Percentiles rank a stretch among this genome's conserved stretches.
phyloP scores from a whole-genome alignment of 306 rosid species.

The Lagenaria siceraria region DNA sequence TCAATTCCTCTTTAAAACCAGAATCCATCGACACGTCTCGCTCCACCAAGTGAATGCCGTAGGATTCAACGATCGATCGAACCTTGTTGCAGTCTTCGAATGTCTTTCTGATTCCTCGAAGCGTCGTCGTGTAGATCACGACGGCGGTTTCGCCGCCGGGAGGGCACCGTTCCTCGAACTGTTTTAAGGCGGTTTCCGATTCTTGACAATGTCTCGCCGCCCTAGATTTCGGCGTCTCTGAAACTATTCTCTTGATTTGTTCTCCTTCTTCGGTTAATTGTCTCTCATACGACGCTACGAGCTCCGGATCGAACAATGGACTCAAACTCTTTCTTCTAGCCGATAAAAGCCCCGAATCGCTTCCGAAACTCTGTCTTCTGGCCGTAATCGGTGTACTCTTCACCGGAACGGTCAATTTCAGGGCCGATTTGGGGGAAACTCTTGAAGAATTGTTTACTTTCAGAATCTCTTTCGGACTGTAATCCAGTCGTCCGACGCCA shows the following conservation, averaged over 20 bases:
- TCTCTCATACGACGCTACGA: slow-evolving; percentile 57
- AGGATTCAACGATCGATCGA: slow-evolving; percentile 47
- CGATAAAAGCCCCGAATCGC: slow-evolving; percentile 15
- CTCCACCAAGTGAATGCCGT: slow-evolving; percentile 42
- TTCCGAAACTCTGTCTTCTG: slow-evolving; percentile 38
- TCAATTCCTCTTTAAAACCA: slow-evolving; percentile 71
- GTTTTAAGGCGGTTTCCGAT: slow-evolving; percentile 22
- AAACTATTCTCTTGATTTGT: slow-evolving; percentile 73
- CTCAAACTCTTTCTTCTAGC: slow-evolving; percentile 27
- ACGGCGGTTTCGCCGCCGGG: slow-evolving; percentile 56
- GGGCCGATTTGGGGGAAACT: slow-evolving; percentile 21
- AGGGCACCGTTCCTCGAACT: slow-evolving; percentile 50
- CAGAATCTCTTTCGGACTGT: slow-evolving; percentile 44
- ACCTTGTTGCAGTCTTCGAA: slow-evolving; percentile 81
- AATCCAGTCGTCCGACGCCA: slow-evolving; percentile 40
- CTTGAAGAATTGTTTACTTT: slow-evolving; percentile 25
- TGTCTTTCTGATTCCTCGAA: slow-evolving; percentile 85
- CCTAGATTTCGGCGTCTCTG: slow-evolving; percentile 32
- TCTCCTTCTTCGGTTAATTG: slow-evolving; percentile 57
- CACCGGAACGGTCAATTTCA: slow-evolving; percentile 25
- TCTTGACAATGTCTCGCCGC: slow-evolving; percentile 18
- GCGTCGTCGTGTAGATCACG: slow-evolving; percentile 70
- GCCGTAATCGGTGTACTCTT: slow-evolving; percentile 42
- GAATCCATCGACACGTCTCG: slow-evolving; percentile 92
- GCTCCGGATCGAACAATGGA: slow-evolving; percentile 80